These are phyloP conservation scores for Melampsora medusae DNA, from an alignment of 1,284 basidiomycete genomes.

Conservation along the genomic window DNA sequence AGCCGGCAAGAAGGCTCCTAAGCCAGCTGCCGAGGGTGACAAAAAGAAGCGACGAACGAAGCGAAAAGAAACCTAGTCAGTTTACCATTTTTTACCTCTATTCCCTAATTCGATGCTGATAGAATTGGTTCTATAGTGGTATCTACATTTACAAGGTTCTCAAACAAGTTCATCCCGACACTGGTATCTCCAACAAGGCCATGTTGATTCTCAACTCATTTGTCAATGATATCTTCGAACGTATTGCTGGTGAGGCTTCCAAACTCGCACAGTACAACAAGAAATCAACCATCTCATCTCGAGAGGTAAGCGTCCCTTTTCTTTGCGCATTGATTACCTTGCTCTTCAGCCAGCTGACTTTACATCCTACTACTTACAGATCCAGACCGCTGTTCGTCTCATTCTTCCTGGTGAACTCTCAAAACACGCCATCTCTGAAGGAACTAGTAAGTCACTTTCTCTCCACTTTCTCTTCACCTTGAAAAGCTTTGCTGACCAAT, in stretches of 20 bases:
- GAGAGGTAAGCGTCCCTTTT: conserved; percentile 47
- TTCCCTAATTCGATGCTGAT: conserved; percentile 47
- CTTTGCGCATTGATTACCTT: background rate
- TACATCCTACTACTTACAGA: conserved; percentile 43
- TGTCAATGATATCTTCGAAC: conserved; percentile 59
- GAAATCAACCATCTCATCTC: conserved; percentile 68
- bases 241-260: conserved; percentile 56
- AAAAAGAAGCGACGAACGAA: conserved; percentile 63
- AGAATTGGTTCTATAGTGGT: conserved; percentile 26
- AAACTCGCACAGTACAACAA: conserved; percentile 69
- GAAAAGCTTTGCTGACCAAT: background rate
- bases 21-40: conserved; percentile 64
- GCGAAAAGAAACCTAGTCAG: conserved; percentile 61
- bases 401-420: conserved; percentile 80
- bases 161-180: conserved; percentile 61
- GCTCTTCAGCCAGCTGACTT: background rate
- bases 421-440: conserved; percentile 81
- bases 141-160: conserved; percentile 61
- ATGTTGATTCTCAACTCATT: conserved; percentile 56
- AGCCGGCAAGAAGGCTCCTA: conserved; percentile 65
- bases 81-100: background rate
- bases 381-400: conserved; percentile 66
- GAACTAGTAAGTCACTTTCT: conserved; percentile 62
- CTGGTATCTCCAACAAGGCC: conserved; percentile 59
- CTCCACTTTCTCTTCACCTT: conserved; percentile 40